Conservation (phyloP, 164 flowering plant species). For the Berberis vulgaris region DNA sequence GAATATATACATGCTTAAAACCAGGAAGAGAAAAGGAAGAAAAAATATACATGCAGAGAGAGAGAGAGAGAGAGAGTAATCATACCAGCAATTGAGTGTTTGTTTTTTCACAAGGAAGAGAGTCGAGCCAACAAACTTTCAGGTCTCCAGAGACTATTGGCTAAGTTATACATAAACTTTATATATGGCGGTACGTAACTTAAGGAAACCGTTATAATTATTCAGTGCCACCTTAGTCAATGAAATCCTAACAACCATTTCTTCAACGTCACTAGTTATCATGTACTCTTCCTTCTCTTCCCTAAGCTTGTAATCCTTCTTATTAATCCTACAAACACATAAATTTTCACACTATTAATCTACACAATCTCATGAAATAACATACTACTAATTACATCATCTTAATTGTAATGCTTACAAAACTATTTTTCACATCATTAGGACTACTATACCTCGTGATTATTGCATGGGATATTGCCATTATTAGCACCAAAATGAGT, state of each 20-base stretch:
- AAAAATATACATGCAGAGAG: not conserved
- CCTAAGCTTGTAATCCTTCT: not conserved
- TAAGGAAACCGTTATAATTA: slow-evolving; percentile 29
- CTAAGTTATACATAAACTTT: too few relatives aligned
- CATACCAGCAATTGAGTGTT: not conserved
- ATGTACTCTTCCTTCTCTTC: not conserved
- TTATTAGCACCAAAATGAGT: not conserved
- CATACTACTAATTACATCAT: not conserved
- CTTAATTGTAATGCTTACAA: not conserved
- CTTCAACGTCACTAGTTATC: slow-evolving; percentile 6
- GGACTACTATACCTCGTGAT: not conserved
- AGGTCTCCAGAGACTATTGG: not conserved
- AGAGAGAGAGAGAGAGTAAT: not conserved
- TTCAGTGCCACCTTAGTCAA: slow-evolving; percentile 11
- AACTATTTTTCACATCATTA: too few relatives aligned
- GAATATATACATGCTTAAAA: too few relatives aligned
- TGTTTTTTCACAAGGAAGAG: not conserved
- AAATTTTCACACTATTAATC: not conserved
- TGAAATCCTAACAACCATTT: slow-evolving; percentile 52
- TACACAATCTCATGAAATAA: too few relatives aligned
- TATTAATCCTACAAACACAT: not conserved
- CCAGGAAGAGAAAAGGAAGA: not conserved
- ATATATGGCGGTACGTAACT: slow-evolving; percentile 20
- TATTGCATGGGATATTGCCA: not conserved
- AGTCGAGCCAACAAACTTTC: slow-evolving; percentile 10